phyloP scores from a whole-genome alignment of 257 asterid species.

The Nicotiana knightiana region DNA sequence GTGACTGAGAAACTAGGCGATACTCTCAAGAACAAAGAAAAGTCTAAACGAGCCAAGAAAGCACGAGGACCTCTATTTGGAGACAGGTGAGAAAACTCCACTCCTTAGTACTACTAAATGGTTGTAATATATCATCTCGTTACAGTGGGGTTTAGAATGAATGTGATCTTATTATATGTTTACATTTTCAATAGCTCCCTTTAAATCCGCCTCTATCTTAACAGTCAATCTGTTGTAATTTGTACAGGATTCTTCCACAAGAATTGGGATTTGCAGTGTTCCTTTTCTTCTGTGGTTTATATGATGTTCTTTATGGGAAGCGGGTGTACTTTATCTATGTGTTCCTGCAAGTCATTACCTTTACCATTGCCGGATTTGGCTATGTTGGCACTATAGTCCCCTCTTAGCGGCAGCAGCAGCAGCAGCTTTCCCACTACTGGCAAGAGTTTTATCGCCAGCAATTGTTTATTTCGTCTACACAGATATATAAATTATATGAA shows the following conservation, averaged over 20 bases:
- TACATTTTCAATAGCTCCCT: too few species aligned
- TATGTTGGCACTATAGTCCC: conserved; percentile 85
- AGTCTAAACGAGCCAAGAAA: conserved; percentile 35
- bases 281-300: conserved; percentile 86
- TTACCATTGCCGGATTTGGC: conserved; percentile 86
- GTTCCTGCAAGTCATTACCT: conserved; percentile 77
- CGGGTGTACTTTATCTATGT: conserved; percentile 73
- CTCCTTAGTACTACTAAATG: too few species aligned
- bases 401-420: conserved; percentile 4
- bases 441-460: not conserved
- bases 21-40: conserved; percentile 54
- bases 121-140: too few species aligned
- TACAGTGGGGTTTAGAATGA: too few species aligned
- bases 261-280: conserved; percentile 76
- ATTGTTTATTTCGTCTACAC: conserved; percentile 1
- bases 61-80: conserved; percentile 38
- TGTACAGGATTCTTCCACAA: conserved; percentile 52
- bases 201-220: not conserved
- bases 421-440: not conserved
- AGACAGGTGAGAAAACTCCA: conserved; percentile 44
- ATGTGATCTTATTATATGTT: too few species aligned
- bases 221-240: not conserved
- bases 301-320: conserved; percentile 72
- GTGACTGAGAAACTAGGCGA: conserved; percentile 98
- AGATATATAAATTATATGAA: conserved; percentile 4